Evolutionary conservation across 1,284 basidiomycete species (phyloP).

Genomic region (Malassezia brasiliensis): DNA sequence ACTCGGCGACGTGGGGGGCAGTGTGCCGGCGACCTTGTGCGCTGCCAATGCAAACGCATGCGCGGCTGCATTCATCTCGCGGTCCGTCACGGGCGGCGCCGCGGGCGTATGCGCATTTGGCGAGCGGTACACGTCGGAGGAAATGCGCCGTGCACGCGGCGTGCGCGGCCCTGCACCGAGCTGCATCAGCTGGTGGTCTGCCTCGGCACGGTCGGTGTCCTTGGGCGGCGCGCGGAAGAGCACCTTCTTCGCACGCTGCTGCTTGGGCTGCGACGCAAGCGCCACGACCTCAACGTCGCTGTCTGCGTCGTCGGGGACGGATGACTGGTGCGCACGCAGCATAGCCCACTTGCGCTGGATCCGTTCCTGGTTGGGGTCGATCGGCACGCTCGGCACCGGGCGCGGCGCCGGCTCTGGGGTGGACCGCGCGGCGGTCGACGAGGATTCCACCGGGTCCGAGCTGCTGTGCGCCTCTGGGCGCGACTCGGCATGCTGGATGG

Average conservation of each 20-base stretch:
- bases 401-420: background rate
- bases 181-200: background rate
- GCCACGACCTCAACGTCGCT: constrained; percentile 12
- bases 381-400: background rate
- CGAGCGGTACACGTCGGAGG: constrained; percentile 14
- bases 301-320: background rate
- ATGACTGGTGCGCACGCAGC: constrained; percentile 9
- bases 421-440: constrained; percentile 1
- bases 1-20: constrained; percentile 13
- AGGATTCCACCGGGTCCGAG: constrained; percentile 16
- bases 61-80: constrained; percentile 21
- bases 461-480: background rate
- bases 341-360: constrained; percentile 11
- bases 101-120: constrained; percentile 2
- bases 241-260: background rate
- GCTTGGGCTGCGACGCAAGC: background rate
- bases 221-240: constrained; percentile 4
- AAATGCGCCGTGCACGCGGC: constrained; percentile 9
- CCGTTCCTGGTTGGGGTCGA: background rate
- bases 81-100: constrained; percentile 17
- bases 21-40: constrained; percentile 19
- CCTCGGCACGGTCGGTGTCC: background rate
- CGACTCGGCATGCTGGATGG: constrained; percentile 18
- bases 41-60: constrained; percentile 27
- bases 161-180: constrained; percentile 8